A percentile compares a stretch with the other conserved stretches of the same genome.
Conservation (phyloP, 306 rosid genomes). For the Rosa multiflora region DNA sequence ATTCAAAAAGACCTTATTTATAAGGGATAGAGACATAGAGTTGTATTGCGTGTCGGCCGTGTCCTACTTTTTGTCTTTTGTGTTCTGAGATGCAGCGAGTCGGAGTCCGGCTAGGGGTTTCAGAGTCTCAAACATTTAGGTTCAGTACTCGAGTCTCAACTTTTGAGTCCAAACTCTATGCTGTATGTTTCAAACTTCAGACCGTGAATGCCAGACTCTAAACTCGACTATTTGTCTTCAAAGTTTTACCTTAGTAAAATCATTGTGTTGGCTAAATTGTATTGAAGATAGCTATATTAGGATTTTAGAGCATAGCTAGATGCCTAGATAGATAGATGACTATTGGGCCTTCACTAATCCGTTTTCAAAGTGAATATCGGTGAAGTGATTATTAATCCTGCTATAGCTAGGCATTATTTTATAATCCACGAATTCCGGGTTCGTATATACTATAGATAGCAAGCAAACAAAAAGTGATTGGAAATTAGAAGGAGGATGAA, state of each 20-base stretch:
- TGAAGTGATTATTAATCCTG: neutral
- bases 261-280: neutral
- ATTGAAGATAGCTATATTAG: neutral
- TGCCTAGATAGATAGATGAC: neutral
- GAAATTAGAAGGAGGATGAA: neutral
- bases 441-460: neutral
- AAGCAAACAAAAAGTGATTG: constrained; percentile 2
- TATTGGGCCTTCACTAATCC: neutral
- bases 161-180: neutral
- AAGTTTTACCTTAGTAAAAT: neutral
- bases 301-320: neutral
- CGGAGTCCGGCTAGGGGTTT: neutral
- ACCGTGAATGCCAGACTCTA: neutral
- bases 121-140: neutral
- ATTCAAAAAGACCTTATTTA: no score
- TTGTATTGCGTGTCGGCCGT: no score
- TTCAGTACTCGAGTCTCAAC: neutral
- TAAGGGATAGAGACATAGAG: no score
- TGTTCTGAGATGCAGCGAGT: neutral
- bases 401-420: neutral
- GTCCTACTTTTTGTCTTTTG: neutral
- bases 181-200: no score
- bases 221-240: neutral
- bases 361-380: no score
- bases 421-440: constrained; percentile 3